Evolutionary conservation across 352 stramenopile species (phyloP).

Genomic region (Hyaloperonospora brassicae): DNA sequence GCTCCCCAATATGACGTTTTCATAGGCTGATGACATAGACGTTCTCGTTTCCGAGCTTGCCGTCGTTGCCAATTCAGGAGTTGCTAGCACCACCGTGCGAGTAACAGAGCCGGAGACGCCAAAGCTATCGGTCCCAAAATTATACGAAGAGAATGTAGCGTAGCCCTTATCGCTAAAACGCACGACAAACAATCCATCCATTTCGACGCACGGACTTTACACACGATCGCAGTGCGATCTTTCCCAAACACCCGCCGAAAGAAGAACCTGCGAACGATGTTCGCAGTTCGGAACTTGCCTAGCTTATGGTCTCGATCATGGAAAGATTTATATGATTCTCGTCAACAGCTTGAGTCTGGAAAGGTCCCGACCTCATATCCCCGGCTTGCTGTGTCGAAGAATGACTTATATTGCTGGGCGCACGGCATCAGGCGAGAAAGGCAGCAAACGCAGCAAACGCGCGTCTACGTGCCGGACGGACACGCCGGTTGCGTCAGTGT

Average conservation of each 20-base stretch:
- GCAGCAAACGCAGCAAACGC: constrained; percentile 10
- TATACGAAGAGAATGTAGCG: not conserved
- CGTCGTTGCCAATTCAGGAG: too few species aligned
- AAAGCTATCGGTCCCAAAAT: not conserved
- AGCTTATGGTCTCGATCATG: constrained; percentile 15
- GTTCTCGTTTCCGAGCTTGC: too few species aligned
- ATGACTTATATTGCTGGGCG: constrained; percentile 23
- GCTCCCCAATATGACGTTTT: constrained; percentile 31
- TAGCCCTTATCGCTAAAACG: constrained; percentile 32
- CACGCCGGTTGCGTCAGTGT: not conserved
- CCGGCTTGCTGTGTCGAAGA: constrained; percentile 11
- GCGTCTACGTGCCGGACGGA: not conserved
- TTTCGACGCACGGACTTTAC: constrained; percentile 25
- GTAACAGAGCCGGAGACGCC: too few species aligned
- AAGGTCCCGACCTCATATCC: constrained; percentile 9
- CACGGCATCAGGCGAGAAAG: constrained; percentile 22
- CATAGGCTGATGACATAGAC: too few species aligned
- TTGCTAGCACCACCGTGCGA: too few species aligned
- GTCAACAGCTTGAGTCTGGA: constrained; percentile 15
- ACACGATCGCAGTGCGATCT: constrained; percentile 23
- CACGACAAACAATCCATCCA: constrained; percentile 24
- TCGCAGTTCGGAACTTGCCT: constrained; percentile 12
- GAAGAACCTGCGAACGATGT: constrained; percentile 8
- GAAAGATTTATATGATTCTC: constrained; percentile 25
- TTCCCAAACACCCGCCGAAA: constrained; percentile 20